Evolutionary conservation across 169 alveolate species (phyloP).

Genomic region (Cryptosporidium canis): DNA sequence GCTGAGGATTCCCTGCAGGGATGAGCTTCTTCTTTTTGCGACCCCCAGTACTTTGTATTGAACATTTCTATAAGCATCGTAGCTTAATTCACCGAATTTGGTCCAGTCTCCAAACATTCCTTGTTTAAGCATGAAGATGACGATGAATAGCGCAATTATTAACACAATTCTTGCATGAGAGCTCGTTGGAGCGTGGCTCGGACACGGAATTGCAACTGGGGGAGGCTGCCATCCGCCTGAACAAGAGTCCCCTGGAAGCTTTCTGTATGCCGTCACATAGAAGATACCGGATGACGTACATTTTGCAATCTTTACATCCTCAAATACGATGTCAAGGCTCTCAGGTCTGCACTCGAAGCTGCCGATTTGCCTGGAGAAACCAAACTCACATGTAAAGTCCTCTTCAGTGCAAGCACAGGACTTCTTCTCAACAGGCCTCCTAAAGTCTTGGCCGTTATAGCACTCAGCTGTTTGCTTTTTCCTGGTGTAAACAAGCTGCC

Average conservation of each 20-base stretch:
- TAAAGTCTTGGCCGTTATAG: conserved; percentile 95
- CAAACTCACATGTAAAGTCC: conserved; percentile 97
- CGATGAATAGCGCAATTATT: conserved; percentile 1
- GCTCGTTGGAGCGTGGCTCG: conserved; percentile 84
- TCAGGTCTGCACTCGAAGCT: conserved; percentile 83
- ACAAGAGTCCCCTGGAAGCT: conserved; percentile 96
- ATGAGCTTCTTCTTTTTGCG: conserved; percentile 64
- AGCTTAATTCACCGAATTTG: conserved; percentile 10
- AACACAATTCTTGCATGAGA: conserved; percentile 61
- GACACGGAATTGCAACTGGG: conserved; percentile 91
- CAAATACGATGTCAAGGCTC: conserved; percentile 30
- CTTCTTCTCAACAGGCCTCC: conserved; percentile 87
- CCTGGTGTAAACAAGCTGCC: conserved; percentile 91
- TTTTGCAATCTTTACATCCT: conserved; percentile 76
- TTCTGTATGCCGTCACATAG: conserved; percentile 88
- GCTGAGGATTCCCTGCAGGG: conserved; percentile 59
- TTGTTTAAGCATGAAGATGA: conserved; percentile 55
- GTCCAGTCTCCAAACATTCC: conserved; percentile 70
- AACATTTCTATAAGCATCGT: conserved; percentile 49
- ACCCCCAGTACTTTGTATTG: conserved; percentile 61
- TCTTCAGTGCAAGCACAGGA: conserved; percentile 95
- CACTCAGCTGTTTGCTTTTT: conserved; percentile 95
- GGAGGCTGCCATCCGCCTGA: conserved; percentile 94
- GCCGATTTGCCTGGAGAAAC: conserved; percentile 89
- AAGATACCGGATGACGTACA: conserved; percentile 72